Conservation (phyloP, 129 eudicot genomes). For the Artemisia annua region DNA sequence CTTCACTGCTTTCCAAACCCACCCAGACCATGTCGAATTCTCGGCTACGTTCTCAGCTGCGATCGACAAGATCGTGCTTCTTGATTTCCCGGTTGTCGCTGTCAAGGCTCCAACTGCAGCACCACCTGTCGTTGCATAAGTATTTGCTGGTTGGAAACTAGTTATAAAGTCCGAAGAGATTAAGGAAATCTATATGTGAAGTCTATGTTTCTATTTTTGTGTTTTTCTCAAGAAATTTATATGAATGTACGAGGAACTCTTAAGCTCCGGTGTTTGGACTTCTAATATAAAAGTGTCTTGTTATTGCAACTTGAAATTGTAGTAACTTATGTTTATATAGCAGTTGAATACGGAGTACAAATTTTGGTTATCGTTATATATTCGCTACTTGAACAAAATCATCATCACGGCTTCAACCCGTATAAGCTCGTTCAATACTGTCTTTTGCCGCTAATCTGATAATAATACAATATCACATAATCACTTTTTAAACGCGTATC, state of each 20-base stretch:
- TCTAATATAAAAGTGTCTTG: too few species aligned
- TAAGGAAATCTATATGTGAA: slow-evolving; percentile 13
- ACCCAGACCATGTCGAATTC: slow-evolving; percentile 69
- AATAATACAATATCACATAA: too few species aligned
- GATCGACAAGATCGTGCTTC: slow-evolving; percentile 72
- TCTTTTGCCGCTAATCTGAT: too few species aligned
- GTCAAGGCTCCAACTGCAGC: slow-evolving; percentile 47
- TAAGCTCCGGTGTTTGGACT: neutral
- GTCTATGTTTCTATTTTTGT: slow-evolving; percentile 13
- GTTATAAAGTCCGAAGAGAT: neutral
- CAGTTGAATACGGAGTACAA: too few species aligned
- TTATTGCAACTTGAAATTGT: too few species aligned
- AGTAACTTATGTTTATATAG: too few species aligned
- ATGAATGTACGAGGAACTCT: slow-evolving; percentile 20
- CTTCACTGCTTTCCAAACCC: slow-evolving; percentile 49
- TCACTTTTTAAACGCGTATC: too few species aligned
- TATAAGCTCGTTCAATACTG: too few species aligned
- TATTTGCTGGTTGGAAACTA: neutral
- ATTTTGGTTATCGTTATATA: too few species aligned
- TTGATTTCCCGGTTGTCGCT: slow-evolving; percentile 72
- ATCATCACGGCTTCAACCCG: too few species aligned
- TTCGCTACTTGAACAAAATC: too few species aligned
- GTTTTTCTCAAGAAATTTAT: slow-evolving; percentile 8
- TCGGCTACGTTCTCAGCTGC: slow-evolving; percentile 62
- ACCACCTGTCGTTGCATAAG: neutral